phyloP scores from a whole-genome alignment of 805 yeast genomes.

The Metschnikowia peoriensis region DNA sequence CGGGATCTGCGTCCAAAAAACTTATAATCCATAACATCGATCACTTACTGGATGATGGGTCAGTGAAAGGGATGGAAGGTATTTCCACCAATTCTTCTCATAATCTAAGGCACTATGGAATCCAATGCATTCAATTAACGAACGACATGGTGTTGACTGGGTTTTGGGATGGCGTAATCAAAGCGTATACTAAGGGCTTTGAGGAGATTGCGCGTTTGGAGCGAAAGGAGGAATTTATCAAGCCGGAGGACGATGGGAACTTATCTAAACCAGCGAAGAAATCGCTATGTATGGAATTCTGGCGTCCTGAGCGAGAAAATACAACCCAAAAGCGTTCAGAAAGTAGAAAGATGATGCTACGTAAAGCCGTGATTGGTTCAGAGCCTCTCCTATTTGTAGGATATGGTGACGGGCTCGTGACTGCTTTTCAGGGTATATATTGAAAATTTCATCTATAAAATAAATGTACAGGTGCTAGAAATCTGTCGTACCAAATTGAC shows the following conservation, averaged over 20 bases:
- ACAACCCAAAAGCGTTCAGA: neutral
- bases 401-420: constrained; percentile 55
- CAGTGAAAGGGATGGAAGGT: neutral
- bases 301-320: constrained; percentile 1
- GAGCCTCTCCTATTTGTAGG: constrained; percentile 44
- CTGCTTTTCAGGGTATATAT: constrained; percentile 19
- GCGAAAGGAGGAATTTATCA: constrained; percentile 14
- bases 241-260: constrained; percentile 8
- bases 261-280: constrained; percentile 12
- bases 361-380: constrained; percentile 11
- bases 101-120: constrained; percentile 20
- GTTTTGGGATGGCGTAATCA: constrained; percentile 54
- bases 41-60: neutral
- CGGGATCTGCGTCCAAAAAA: constrained; percentile 51
- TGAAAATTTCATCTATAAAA: neutral
- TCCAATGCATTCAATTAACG: constrained; percentile 15
- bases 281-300: constrained; percentile 14
- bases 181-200: constrained; percentile 13
- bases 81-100: neutral
- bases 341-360: constrained; percentile 7
- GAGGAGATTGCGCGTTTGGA: constrained; percentile 9
- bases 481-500: neutral
- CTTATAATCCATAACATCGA: constrained; percentile 28
- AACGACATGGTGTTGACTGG: constrained; percentile 29
- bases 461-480: neutral